Evolutionary conservation across 805 yeast species (phyloP), one percentile per base, ranked within the genome.

Genomic region (Novakomyces olei): DNA sequence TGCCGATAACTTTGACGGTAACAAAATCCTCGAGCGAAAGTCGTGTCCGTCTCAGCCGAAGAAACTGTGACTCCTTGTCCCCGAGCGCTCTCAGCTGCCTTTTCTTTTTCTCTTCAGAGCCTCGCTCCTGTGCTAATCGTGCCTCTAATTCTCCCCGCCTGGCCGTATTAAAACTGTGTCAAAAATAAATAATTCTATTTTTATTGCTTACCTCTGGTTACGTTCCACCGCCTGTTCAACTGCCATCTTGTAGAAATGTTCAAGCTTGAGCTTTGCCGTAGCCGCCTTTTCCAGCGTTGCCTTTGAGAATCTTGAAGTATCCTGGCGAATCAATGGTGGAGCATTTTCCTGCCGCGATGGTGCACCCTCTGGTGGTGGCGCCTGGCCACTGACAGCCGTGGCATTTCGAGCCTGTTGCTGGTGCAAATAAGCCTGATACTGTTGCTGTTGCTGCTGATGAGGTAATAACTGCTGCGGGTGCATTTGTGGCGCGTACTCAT

Each of bases 181-280:
- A 3, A 8, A 10, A 20, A 34, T 15, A 20, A 16, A n/a, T 4
- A 17, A n/a, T 15, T 15, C n/a, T n/a, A n/a, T n/a, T n/a, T n/a
- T n/a, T n/a, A n/a, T 14, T 6, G 18, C 34, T 12, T 24, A 40
- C 43, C 96, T 69, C 52, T 83, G 94, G 50, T 85, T 88, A 41
- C 98, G 63, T 52, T 88, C 98, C 39, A 88, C 81, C 0, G 98
- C 96, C 50, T 81, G 91, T 34, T 69, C 67, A 19, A 83, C 91
- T 12, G 83, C 70, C 50, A 77, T 69, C 41, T 79, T 79, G 54
- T 80, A 81, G 48, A 69, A 78, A 47, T 79, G 79, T 48, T 81
- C 93, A 31, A 81, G 57, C 41, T 72, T 72, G 38, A 81, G 60
- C 51, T 79, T 80, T 28, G 78, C 70, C 2, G 85, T 78, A 0